Evolutionary conservation across 2,329 filamentous ascomycete genomes (phyloP), one percentile per base, ranked within the genome.

Genomic region (Ophiosphaerella korrae): DNA sequence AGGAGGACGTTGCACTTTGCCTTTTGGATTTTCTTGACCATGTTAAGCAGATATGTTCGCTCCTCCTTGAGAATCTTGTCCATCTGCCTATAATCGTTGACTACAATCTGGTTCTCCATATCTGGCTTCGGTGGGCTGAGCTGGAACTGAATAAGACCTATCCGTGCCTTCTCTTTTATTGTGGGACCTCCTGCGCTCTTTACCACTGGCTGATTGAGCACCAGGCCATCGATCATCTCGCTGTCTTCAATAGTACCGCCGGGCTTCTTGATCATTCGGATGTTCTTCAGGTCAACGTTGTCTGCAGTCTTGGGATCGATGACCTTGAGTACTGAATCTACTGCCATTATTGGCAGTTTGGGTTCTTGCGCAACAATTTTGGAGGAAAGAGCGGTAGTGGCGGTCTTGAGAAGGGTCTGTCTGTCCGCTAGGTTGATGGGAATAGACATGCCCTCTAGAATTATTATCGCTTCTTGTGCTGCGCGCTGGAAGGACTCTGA

Each of bases 21-120:
- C 84, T 97, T 99, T 81, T 97, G 97, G 77, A 99, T 99, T 84
- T 97, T 99, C 85, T 99, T 97, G 73, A 95, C 92, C 86, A 99
- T 90, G 82, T 97, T 97, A 52, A 99, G 84, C 59, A 99, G 85
- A 78, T 99, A 99, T 64, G 94, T 90, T 63, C 94, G 90, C 81
- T 99, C 94, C 79, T 99, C 94, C 80, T 99, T 99, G 66, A 99
- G 85, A 62, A 99, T 99, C 84, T 97, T 99, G 82, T 99, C 94
- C 94, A 99, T 99, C 76, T 99, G 94, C 71, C 94, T 86, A 83
- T 99, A 99, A 80, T 99, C 94, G 77, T 99, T 99, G 70, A 99
- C 94, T 29, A 96, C 88, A 60, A 99, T 97, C 71, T 95, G 94
- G 79, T 99, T 99, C 81, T 99, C 94, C 94, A 99, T 99, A 76